Evolutionary conservation across 306 rosid species (phyloP).

Genomic region (Quercus ilex): DNA sequence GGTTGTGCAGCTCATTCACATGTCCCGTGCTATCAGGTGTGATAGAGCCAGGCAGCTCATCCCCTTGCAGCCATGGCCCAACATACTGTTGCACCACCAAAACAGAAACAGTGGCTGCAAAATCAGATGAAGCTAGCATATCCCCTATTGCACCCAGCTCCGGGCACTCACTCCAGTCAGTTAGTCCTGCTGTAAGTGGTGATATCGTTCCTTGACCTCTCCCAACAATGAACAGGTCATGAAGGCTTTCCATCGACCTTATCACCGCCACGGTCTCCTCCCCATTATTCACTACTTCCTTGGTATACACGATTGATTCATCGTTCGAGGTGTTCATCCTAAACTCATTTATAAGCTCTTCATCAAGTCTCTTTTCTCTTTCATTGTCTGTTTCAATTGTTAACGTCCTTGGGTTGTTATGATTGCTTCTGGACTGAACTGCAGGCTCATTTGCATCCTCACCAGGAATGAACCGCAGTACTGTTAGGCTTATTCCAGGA

Average conservation of each 20-base stretch:
- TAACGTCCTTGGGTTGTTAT: constrained; percentile 14
- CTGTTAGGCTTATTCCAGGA: constrained; percentile 49
- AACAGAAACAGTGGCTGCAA: constrained; percentile 77
- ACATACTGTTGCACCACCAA: constrained; percentile 72
- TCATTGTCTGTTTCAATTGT: constrained; percentile 44
- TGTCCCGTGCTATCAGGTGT: constrained; percentile 15
- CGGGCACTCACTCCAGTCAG: constrained; percentile 97
- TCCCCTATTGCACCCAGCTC: constrained; percentile 93
- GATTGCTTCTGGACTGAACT: too few relatives aligned
- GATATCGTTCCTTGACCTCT: constrained; percentile 78
- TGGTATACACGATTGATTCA: constrained; percentile 41
- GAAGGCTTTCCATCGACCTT: constrained; percentile 57
- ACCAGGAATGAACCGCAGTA: constrained; percentile 53
- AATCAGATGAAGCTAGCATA: constrained; percentile 79
- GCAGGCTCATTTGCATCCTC: constrained; percentile 18
- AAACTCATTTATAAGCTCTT: constrained; percentile 49
- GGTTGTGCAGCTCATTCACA: neutral
- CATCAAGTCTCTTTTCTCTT: constrained; percentile 55
- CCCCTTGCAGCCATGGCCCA: constrained; percentile 31
- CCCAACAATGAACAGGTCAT: constrained; percentile 81
- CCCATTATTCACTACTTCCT: constrained; percentile 71
- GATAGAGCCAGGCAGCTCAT: neutral
- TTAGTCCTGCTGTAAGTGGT: constrained; percentile 80
- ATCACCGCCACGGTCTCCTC: constrained; percentile 83
- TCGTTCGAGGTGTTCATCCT: constrained; percentile 13